Base-by-base conservation (phyloP, 208 protist genomes). In the Crithidia thermophila region DNA sequence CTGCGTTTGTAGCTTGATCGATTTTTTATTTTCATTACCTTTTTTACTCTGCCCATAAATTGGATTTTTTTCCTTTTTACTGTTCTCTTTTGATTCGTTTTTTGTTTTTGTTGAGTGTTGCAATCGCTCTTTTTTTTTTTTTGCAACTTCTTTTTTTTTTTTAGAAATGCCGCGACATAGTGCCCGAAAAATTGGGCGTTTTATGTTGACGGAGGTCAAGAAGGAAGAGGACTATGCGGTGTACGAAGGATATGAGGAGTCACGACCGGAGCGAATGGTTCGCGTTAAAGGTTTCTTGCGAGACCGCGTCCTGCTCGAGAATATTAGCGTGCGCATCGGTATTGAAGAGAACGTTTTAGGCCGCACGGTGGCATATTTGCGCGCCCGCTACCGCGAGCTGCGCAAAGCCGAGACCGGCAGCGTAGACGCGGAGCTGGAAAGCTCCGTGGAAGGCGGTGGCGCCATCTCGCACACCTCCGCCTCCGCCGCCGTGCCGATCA, bases 201-300 rank as follows among this genome's bases (percentile, higher is more conserved):
- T 76, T 46, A 37, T 43, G 39, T 49, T 79, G 28, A 55, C 25
- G 30, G 57, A 67, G 46, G 61, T 74, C 0, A 34, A 33, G 14
- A 58, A 49, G 13, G 58, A 74, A 10, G 59, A 62, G 25, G 51
- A 50, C 31, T 74, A 45, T 33, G 50, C 58, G 7, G 52, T 75
- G 21, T 70, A 71, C 40, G 69, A 73, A 4, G 75, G 67, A 27
- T 71, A 59, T 40, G 75, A 73, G 28, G 59, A 40, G 7, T 51
- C 18, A 9, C 58, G 30, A 7, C 58, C 67, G 16, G 36, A 51
- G 27, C 45, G 34, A 30, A 39, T 13, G 11, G 53, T 77, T 27
- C 72, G 72, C 4, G 72, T 63, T 2, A 77, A 77, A 45, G 72
- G 45, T 13, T 71, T 61, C 40, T 56, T 77, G 33, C 62, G 63